Evolutionary conservation across 805 yeast species (phyloP).

Genomic region (Candida peoriensis): DNA sequence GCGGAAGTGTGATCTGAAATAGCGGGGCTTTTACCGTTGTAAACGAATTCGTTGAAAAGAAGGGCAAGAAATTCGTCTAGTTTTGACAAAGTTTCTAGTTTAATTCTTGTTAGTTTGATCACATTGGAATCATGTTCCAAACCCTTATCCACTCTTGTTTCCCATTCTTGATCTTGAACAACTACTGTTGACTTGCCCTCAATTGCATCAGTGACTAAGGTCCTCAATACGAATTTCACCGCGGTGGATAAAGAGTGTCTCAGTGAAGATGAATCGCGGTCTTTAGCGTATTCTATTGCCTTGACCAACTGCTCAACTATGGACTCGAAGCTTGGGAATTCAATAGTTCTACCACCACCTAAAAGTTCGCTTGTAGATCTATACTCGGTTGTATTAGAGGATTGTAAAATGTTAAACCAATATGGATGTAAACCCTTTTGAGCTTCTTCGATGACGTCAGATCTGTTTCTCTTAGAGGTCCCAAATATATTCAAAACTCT

Average conservation of each 20-base stretch:
- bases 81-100: slow-evolving; percentile 19
- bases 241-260: slow-evolving; percentile 35
- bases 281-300: slow-evolving; percentile 22
- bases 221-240: slow-evolving; percentile 48
- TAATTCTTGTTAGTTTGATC: slow-evolving; percentile 22
- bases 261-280: slow-evolving; percentile 25
- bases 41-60: slow-evolving; percentile 12
- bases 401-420: slow-evolving; percentile 57
- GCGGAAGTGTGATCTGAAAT: slow-evolving; percentile 22
- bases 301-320: slow-evolving; percentile 30
- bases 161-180: slow-evolving; percentile 72
- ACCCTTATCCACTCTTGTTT: slow-evolving; percentile 61
- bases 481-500: slow-evolving; percentile 67
- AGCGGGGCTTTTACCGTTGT: slow-evolving; percentile 10
- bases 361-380: slow-evolving; percentile 40
- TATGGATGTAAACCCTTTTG: slow-evolving; percentile 76
- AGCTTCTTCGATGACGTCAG: slow-evolving; percentile 80
- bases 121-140: slow-evolving; percentile 56
- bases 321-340: slow-evolving; percentile 52
- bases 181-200: slow-evolving; percentile 48
- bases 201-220: slow-evolving; percentile 62
- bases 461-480: slow-evolving; percentile 46
- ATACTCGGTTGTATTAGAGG: slow-evolving; percentile 39
- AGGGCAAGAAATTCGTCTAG: slow-evolving; percentile 31
- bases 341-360: slow-evolving; percentile 31